Conservation (phyloP, 2,329 filamentous ascomycete species). For the Colletotrichum tabaci region DNA sequence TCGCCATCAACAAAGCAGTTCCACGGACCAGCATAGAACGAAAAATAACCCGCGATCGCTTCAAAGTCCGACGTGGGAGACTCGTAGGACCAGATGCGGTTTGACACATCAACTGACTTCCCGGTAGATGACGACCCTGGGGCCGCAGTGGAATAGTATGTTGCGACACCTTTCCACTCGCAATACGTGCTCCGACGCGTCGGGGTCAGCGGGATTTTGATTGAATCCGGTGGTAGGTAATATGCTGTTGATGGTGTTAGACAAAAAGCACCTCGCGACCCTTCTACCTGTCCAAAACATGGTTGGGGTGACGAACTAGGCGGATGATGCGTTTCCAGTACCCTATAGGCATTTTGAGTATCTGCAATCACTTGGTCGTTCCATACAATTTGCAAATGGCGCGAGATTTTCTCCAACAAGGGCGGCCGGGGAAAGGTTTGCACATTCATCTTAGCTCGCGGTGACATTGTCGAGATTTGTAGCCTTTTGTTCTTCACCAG, state of each 20-base stretch:
- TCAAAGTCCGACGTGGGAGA: constrained; percentile 66
- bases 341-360: constrained; percentile 72
- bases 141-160: constrained; percentile 67
- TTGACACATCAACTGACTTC: constrained; percentile 56
- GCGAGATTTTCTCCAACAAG: constrained; percentile 65
- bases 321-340: constrained; percentile 74
- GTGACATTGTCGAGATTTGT: constrained; percentile 10
- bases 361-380: constrained; percentile 69
- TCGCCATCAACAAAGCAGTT: constrained; percentile 75
- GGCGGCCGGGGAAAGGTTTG: constrained; percentile 73
- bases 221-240: constrained; percentile 68
- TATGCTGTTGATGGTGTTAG: constrained; percentile 60
- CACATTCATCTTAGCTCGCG: constrained; percentile 63
- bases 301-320: constrained; percentile 61
- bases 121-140: constrained; percentile 50
- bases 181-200: constrained; percentile 65
- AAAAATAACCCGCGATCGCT: constrained; percentile 68
- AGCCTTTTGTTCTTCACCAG: background rate
- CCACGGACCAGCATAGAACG: constrained; percentile 74
- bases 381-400: constrained; percentile 71
- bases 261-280: background rate
- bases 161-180: constrained; percentile 74
- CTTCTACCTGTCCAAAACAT: background rate
- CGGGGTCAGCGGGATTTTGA: constrained; percentile 62
- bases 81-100: constrained; percentile 73